These are phyloP conservation scores for Sclerotiophoma versabilis DNA, from an alignment of 2,329 filamentous ascomycete genomes.

Conservation along the genomic window DNA sequence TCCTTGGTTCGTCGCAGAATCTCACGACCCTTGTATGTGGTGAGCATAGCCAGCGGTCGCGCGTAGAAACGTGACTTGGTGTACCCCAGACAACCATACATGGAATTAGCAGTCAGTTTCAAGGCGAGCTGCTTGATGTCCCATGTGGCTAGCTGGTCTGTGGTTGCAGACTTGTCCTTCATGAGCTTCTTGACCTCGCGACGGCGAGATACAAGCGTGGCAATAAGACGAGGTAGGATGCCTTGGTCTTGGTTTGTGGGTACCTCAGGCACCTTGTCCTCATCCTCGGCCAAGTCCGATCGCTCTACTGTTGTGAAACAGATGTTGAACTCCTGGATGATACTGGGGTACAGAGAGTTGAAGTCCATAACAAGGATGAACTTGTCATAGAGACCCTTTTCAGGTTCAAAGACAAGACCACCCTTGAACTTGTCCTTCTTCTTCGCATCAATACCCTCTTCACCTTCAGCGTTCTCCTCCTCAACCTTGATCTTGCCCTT, in stretches of 20 bases:
- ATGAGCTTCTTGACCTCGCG: constrained; percentile 94
- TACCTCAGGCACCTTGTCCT: constrained; percentile 88
- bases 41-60: constrained; percentile 90
- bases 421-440: constrained; percentile 99
- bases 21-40: constrained; percentile 96
- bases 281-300: constrained; percentile 73
- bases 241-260: constrained; percentile 80
- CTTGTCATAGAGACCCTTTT: constrained; percentile 97
- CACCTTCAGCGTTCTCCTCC: constrained; percentile 75
- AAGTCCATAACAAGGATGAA: constrained; percentile 99
- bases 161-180: constrained; percentile 88
- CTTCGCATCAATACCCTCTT: constrained; percentile 74
- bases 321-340: constrained; percentile 99
- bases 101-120: constrained; percentile 98
- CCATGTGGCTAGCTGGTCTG: constrained; percentile 90
- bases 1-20: constrained; percentile 97
- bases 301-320: constrained; percentile 98
- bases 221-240: constrained; percentile 88
- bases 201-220: constrained; percentile 86
- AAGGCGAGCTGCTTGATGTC: constrained; percentile 97
- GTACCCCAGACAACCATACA: constrained; percentile 99
- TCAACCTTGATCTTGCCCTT: constrained; percentile 76
- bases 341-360: constrained; percentile 97
- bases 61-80: constrained; percentile 98
- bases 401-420: constrained; percentile 96